These are phyloP conservation scores for Tuber aestivum DNA, from an alignment of 495 filamentous ascomycete genomes.

Conservation along the genomic window DNA sequence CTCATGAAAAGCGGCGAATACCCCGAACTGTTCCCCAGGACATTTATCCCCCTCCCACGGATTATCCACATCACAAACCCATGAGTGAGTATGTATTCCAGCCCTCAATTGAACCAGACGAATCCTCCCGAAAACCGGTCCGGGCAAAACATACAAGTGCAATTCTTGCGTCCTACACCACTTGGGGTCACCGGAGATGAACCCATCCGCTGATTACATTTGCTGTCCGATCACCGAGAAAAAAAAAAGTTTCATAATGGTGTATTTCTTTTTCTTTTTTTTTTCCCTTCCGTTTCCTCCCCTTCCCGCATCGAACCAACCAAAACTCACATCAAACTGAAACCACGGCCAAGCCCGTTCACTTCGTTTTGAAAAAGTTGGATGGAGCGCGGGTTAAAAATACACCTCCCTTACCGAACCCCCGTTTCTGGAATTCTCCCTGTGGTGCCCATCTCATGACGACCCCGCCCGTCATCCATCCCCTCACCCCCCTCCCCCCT, in stretches of 20 bases:
- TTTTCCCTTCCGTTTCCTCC: no score
- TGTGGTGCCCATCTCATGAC: not conserved
- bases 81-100: not conserved
- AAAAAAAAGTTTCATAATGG: not conserved
- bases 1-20: not conserved
- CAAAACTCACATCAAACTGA: not conserved
- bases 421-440: not conserved
- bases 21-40: not conserved
- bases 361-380: not conserved
- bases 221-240: not conserved
- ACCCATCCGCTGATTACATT: not conserved
- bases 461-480: not conserved
- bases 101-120: not conserved
- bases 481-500: no score
- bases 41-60: not conserved
- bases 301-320: not conserved
- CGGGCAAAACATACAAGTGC: not conserved
- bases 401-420: not conserved
- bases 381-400: not conserved
- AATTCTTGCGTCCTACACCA: not conserved
- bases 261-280: constrained; percentile 1
- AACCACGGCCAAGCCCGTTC: not conserved
- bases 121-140: not conserved
- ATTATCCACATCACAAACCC: not conserved
- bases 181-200: not conserved